Evolutionary conservation across 1,284 basidiomycete species (phyloP).

Genomic region (Malassezia dermatis): DNA sequence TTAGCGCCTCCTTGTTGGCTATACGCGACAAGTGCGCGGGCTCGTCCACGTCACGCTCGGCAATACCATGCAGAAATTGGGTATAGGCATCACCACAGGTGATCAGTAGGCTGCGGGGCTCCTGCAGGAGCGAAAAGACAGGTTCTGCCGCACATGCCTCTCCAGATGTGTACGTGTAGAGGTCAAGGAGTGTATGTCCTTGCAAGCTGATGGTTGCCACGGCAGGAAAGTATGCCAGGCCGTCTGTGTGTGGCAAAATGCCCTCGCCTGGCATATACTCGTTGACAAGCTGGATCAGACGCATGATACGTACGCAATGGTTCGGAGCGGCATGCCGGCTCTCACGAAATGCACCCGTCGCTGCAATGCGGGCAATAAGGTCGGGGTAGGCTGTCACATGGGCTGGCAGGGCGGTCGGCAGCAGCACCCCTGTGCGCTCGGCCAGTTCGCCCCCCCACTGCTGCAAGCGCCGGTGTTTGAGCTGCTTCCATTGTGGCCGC

Average conservation of each 20-base stretch:
- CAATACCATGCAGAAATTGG: conserved; percentile 48
- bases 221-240: conserved; percentile 72
- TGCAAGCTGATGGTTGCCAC: conserved; percentile 81
- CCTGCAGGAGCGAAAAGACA: conserved; percentile 37
- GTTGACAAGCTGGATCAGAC: conserved; percentile 49
- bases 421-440: conserved; percentile 54
- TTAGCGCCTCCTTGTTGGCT: conserved; percentile 22
- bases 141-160: conserved; percentile 28
- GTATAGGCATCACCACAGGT: conserved; percentile 36
- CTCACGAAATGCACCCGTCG: conserved; percentile 56
- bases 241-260: conserved; percentile 81
- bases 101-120: conserved; percentile 39
- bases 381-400: conserved; percentile 59
- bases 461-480: conserved; percentile 62
- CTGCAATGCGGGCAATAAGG: conserved; percentile 59
- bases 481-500: conserved; percentile 72
- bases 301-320: conserved; percentile 70
- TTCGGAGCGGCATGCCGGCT: conserved; percentile 64
- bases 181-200: conserved; percentile 71
- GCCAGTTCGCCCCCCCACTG: conserved; percentile 57
- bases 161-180: conserved; percentile 53
- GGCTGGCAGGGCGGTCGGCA: conserved; percentile 58
- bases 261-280: conserved; percentile 75
- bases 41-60: conserved; percentile 50
- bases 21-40: conserved; percentile 20